Evolutionary conservation across 805 yeast genomes (phyloP).

Genomic region (Peterozyma toletana): DNA sequence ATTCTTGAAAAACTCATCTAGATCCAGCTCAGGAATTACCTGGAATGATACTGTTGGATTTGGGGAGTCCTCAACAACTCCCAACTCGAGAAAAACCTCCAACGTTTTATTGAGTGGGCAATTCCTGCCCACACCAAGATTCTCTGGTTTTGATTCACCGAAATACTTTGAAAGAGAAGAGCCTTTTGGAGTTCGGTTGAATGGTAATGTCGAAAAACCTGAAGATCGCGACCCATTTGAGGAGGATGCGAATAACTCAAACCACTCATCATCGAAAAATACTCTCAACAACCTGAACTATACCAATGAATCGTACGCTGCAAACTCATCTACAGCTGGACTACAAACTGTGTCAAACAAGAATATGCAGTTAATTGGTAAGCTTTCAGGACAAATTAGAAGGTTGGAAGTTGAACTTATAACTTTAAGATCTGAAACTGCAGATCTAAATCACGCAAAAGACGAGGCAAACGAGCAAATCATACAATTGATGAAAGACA

Average conservation of each 20-base stretch:
- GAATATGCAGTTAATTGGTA: conserved; percentile 62
- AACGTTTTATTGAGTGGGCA: conserved; percentile 4
- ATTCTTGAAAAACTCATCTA: conserved; percentile 14
- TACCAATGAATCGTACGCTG: conserved; percentile 1
- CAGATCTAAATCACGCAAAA: conserved; percentile 46
- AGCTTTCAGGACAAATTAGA: conserved; percentile 69
- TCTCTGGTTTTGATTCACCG: no score
- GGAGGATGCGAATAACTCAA: neutral
- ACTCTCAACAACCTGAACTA: conserved; percentile 9
- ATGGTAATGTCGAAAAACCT: no score
- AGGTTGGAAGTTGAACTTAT: conserved; percentile 73
- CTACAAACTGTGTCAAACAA: conserved; percentile 1
- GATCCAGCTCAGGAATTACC: conserved; percentile 18
- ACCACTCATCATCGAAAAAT: conserved; percentile 4
- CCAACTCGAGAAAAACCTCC: conserved; percentile 13
- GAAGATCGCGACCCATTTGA: neutral
- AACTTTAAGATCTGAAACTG: conserved; percentile 56
- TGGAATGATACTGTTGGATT: conserved; percentile 27
- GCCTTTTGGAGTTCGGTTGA: no score
- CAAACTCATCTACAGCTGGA: neutral
- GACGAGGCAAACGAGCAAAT: conserved; percentile 65
- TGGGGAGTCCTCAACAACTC: conserved; percentile 45
- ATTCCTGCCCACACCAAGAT: neutral
- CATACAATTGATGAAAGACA: conserved; percentile 46
- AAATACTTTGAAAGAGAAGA: no score